Percentiles rank a stretch among this genome's conserved stretches.
Evolutionary conservation across 345 rosid genomes (phyloP).

Genomic region (Gossypium thurberi): DNA sequence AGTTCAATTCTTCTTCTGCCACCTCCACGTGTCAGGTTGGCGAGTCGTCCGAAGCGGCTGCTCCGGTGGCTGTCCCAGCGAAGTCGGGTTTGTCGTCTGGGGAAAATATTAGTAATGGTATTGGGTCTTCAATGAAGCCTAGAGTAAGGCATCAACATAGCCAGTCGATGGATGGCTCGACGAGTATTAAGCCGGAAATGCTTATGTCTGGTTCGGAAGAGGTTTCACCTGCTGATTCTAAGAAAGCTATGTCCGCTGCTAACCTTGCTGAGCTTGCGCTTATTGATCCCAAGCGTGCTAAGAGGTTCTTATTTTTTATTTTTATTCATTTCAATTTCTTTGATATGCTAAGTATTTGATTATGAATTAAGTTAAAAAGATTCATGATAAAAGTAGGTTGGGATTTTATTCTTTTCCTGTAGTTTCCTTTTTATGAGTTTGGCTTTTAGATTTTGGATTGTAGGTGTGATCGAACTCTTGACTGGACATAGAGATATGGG

Average conservation of each 20-base stretch:
- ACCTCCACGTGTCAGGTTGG: slow-evolving; percentile 57
- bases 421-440: neutral
- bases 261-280: slow-evolving; percentile 99
- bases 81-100: neutral
- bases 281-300: slow-evolving; percentile 90
- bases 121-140: slow-evolving; percentile 57
- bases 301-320: slow-evolving; percentile 47
- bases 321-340: neutral
- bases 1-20: slow-evolving; percentile 66
- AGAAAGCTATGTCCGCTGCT: slow-evolving; percentile 83
- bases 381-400: neutral
- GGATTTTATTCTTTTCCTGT: neutral
- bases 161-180: slow-evolving; percentile 86
- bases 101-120: slow-evolving; percentile 28
- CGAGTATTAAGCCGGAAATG: slow-evolving; percentile 70
- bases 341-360: neutral
- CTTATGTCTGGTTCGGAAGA: slow-evolving; percentile 67
- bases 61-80: slow-evolving; percentile 11
- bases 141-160: slow-evolving; percentile 90
- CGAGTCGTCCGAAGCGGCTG: slow-evolving; percentile 34
- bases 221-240: slow-evolving; percentile 41
- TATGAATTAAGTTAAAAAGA: neutral
- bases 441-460: neutral
- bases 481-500: neutral
- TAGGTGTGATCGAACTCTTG: neutral